Conservation (phyloP, 495 filamentous ascomycete species). For the Aspergillus haitiensis region DNA sequence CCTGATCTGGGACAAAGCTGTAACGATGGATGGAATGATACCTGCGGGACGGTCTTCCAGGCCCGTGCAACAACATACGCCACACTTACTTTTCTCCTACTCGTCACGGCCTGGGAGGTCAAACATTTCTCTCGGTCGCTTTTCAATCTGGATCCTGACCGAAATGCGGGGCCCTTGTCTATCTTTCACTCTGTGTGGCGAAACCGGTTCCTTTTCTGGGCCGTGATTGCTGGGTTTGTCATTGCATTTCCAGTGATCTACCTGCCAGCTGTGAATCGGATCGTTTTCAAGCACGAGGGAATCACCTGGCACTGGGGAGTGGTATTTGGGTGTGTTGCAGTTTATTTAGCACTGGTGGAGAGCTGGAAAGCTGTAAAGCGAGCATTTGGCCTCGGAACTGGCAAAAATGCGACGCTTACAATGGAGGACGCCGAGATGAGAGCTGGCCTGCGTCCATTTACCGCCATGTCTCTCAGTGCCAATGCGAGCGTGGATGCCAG, state of each 20-base stretch:
- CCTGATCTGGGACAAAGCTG: conserved; percentile 63
- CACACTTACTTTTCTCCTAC: conserved; percentile 70
- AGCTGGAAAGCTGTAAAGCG: conserved; percentile 68
- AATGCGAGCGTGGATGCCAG: conserved; percentile 41
- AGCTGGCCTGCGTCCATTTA: conserved; percentile 28
- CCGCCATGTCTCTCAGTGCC: conserved; percentile 32
- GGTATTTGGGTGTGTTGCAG: conserved; percentile 56
- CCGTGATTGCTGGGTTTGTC: conserved; percentile 64
- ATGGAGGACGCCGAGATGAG: conserved; percentile 37
- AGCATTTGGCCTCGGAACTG: conserved; percentile 37
- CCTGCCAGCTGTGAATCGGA: conserved; percentile 65
- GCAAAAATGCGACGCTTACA: conserved; percentile 34
- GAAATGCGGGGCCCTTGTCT: conserved; percentile 44
- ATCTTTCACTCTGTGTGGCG: conserved; percentile 65
- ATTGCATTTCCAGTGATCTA: conserved; percentile 73
- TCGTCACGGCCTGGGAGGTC: conserved; percentile 75
- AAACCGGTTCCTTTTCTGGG: conserved; percentile 75
- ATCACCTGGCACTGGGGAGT: conserved; percentile 76
- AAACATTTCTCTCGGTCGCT: conserved; percentile 68
- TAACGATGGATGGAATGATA: conserved; percentile 56
- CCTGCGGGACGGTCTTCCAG: conserved; percentile 66
- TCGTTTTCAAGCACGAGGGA: conserved; percentile 72
- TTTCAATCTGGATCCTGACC: conserved; percentile 63
- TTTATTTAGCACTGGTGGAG: conserved; percentile 64
- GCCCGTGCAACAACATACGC: conserved; percentile 77